Conservation (phyloP, 192 early-diverging fungal species). For the Pilobolus umbonatus region DNA sequence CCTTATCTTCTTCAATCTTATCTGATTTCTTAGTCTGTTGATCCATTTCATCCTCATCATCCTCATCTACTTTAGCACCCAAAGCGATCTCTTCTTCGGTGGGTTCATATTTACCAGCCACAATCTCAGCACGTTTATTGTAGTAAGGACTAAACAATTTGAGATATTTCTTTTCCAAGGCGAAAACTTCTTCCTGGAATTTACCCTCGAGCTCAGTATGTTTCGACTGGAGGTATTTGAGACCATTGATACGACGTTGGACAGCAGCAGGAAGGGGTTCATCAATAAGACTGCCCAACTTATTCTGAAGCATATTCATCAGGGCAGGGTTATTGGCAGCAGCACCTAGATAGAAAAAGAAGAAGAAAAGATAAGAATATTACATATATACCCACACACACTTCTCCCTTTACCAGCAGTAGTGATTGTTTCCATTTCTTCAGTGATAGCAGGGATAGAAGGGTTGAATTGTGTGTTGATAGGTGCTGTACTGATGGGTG, state of each 20-base stretch:
- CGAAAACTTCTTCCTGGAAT: conserved; percentile 92
- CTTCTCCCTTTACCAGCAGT: conserved; percentile 16
- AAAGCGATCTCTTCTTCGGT: conserved; percentile 75
- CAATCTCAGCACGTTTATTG: conserved; percentile 76
- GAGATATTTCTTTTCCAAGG: conserved; percentile 95
- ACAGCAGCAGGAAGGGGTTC: conserved; percentile 71
- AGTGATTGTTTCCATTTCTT: conserved; percentile 44
- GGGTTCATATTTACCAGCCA: conserved; percentile 84
- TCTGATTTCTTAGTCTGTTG: conserved; percentile 33
- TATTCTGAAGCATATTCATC: conserved; percentile 69
- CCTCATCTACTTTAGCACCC: conserved; percentile 58
- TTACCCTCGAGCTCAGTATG: conserved; percentile 79
- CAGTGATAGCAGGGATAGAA: conserved; percentile 41
- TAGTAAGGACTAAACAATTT: conserved; percentile 83
- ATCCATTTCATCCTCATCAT: conserved; percentile 51
- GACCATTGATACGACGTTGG: conserved; percentile 79
- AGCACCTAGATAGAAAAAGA: conserved; percentile 16
- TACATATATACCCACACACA: background rate
- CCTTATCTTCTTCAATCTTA: conserved; percentile 44
- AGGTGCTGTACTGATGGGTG: conserved; percentile 50
- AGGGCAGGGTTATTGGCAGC: conserved; percentile 57
- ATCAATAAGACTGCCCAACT: conserved; percentile 76
- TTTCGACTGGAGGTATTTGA: conserved; percentile 86
- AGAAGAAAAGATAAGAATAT: conserved; percentile 2
- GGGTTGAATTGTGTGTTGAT: conserved; percentile 46